phyloP scores from a whole-genome alignment of 2,329 filamentous ascomycete genomes.

The Cephalotrichum gorgonifer region DNA sequence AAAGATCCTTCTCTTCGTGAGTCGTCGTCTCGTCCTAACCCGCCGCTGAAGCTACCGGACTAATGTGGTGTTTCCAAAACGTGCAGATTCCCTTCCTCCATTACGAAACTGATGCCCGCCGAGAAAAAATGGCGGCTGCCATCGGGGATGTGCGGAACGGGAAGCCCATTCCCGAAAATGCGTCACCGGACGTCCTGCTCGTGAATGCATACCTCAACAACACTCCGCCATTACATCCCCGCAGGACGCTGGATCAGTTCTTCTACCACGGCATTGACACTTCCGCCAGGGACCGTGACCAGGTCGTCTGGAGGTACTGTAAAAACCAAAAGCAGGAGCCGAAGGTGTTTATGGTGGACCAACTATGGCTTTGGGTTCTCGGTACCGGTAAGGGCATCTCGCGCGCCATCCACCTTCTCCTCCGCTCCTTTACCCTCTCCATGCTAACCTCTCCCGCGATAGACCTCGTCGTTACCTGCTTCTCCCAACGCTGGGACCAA shows the following conservation, averaged over 20 bases:
- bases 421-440: not conserved
- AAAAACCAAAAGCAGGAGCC: not conserved
- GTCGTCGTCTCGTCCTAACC: constrained; percentile 2
- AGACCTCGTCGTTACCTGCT: constrained; percentile 24
- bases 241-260: constrained; percentile 34
- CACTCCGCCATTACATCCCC: constrained; percentile 27
- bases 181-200: not conserved
- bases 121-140: constrained; percentile 14
- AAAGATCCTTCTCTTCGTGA: constrained; percentile 20
- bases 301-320: constrained; percentile 27
- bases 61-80: not conserved
- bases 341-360: constrained; percentile 29
- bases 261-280: constrained; percentile 31
- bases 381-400: constrained; percentile 15
- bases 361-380: constrained; percentile 33
- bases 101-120: constrained; percentile 26
- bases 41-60: not conserved
- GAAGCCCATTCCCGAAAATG: not conserved
- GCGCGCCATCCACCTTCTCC: constrained; percentile 7
- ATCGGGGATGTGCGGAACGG: constrained; percentile 11
- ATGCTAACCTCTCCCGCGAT: not conserved
- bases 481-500: constrained; percentile 30
- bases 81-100: constrained; percentile 28
- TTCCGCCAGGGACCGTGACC: constrained; percentile 25
- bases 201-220: constrained; percentile 17